These are phyloP conservation scores for Rhodotorula sp. DNA, from an alignment of 1,284 basidiomycete species.

Conservation along the genomic window DNA sequence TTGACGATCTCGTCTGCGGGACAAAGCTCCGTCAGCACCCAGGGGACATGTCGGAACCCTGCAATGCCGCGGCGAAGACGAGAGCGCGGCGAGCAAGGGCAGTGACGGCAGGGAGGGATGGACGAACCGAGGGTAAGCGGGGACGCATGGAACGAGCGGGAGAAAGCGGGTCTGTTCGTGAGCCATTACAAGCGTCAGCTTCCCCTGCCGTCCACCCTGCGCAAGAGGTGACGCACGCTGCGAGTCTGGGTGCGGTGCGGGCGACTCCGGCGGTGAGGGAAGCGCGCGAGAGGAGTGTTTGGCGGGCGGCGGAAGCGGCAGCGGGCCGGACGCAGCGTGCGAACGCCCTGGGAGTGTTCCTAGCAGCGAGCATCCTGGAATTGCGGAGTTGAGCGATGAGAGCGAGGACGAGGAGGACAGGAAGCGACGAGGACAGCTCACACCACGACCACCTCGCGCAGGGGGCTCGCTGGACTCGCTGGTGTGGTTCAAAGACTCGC, in stretches of 20 bases:
- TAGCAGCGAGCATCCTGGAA: conserved; percentile 17
- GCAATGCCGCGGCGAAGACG: too few species aligned
- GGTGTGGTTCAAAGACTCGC: too few species aligned
- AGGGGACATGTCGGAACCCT: too few species aligned
- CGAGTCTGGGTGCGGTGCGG: conserved; percentile 3
- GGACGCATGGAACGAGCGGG: conserved; percentile 34
- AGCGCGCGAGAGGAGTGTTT: background rate
- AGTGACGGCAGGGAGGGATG: background rate
- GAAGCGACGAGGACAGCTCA: background rate
- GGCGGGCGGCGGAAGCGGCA: conserved; percentile 1
- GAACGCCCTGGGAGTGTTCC: conserved; percentile 8
- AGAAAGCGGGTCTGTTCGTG: conserved; percentile 6
- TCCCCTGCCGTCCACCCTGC: too few species aligned
- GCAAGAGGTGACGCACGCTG: conserved; percentile 1
- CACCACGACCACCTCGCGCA: too few species aligned
- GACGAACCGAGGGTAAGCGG: conserved; percentile 25
- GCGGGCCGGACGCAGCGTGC: background rate
- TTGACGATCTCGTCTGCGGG: conserved; percentile 61
- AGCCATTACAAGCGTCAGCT: background rate
- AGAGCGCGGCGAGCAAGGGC: too few species aligned
- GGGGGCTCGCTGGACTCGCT: too few species aligned
- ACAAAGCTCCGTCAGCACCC: background rate
- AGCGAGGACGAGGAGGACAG: too few species aligned
- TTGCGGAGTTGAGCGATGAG: background rate
- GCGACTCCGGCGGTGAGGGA: conserved; percentile 12